Evolutionary conservation across 768 basidiomycete genomes (phyloP).

Genomic region (Agaricus blazei): DNA sequence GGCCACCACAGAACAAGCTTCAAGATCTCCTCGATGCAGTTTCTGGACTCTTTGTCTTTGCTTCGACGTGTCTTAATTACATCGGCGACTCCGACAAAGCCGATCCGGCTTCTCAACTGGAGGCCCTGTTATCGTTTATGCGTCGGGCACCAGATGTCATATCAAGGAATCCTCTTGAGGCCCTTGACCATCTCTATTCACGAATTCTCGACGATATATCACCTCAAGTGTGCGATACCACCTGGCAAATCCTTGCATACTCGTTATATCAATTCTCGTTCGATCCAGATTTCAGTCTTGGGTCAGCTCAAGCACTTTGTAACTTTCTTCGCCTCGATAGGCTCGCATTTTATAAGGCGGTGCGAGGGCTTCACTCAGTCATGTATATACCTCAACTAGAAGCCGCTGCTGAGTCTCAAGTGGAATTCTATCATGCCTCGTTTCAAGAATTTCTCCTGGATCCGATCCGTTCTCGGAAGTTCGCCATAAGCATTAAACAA

Average conservation of each 20-base stretch:
- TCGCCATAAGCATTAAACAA: not conserved
- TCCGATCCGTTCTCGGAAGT: not conserved
- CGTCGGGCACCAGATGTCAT: not conserved
- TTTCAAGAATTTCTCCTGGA: not conserved
- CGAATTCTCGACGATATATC: not conserved
- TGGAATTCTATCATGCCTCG: not conserved
- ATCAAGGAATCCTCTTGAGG: not conserved
- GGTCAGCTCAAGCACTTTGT: not conserved
- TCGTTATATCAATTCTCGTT: not conserved
- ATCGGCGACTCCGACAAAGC: not conserved
- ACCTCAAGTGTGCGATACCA: not conserved
- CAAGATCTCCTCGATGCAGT: not conserved
- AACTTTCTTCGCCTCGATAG: not conserved
- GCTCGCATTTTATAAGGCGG: not conserved
- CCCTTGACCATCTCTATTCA: conserved; percentile 1
- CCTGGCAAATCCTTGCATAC: not conserved
- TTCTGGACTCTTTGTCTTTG: not conserved
- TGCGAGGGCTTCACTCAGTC: not conserved
- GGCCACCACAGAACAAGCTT: not conserved
- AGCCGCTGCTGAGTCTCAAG: not conserved
- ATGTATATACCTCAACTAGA: not conserved
- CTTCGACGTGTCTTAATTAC: not conserved
- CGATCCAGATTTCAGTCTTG: too few relatives aligned
- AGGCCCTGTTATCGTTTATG: not conserved
- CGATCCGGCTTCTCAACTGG: not conserved